Percentiles rank a stretch among this genome's conserved stretches.
phyloP scores from a whole-genome alignment of 768 basidiomycete genomes.

The Pisolithus marmoratus region DNA sequence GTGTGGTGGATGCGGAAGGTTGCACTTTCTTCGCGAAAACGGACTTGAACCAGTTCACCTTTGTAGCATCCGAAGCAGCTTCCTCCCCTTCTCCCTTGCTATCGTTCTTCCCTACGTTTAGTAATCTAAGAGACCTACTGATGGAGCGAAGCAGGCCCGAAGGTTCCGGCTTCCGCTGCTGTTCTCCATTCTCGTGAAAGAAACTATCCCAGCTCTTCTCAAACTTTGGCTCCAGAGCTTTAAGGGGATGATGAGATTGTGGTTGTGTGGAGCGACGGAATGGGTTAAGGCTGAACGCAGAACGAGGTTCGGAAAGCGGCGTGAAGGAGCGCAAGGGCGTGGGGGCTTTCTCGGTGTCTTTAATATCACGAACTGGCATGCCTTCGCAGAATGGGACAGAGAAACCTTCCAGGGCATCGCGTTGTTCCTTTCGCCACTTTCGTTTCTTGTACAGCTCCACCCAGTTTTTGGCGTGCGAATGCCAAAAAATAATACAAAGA shows the following conservation, averaged over 20 bases:
- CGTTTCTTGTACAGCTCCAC: conserved; percentile 43
- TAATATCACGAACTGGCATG: conserved; percentile 12
- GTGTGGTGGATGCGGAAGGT: conserved; percentile 9
- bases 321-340: conserved; percentile 39
- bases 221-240: conserved; percentile 24
- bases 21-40: conserved; percentile 22
- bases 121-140: conserved; percentile 36
- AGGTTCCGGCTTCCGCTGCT: conserved; percentile 16
- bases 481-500: conserved; percentile 63
- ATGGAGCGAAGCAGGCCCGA: conserved; percentile 20
- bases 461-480: conserved; percentile 50
- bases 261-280: conserved; percentile 34
- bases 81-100: conserved; percentile 17
- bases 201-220: conserved; percentile 44
- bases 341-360: conserved; percentile 22
- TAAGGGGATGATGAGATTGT: conserved; percentile 19
- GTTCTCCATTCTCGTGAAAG: conserved; percentile 25
- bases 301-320: conserved; percentile 39
- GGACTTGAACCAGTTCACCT: conserved; percentile 32
- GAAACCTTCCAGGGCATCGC: conserved; percentile 42
- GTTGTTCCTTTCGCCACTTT: conserved; percentile 49
- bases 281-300: conserved; percentile 26
- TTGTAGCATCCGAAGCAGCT: conserved; percentile 22
- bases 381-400: conserved; percentile 19
- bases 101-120: conserved; percentile 38